Evolutionary conservation across 768 basidiomycete species (phyloP).

Genomic region (Mycena leptocephala): DNA sequence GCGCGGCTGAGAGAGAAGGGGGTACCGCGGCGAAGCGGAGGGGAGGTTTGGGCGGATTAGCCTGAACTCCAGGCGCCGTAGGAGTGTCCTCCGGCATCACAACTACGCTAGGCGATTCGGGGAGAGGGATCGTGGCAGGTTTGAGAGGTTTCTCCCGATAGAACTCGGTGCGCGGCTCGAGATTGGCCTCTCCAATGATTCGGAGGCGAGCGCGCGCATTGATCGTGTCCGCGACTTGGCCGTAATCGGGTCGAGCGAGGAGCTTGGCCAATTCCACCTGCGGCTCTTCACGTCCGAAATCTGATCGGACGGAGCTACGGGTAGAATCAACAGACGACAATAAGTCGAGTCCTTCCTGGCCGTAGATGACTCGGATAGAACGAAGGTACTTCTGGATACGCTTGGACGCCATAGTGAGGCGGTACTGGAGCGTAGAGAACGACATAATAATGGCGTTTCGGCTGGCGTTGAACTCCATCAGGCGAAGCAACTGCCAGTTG

Average conservation of each 20-base stretch:
- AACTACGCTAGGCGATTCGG: too few relatives aligned
- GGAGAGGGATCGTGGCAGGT: too few relatives aligned
- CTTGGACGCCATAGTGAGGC: neutral
- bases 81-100: neutral
- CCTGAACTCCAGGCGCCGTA: neutral
- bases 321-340: neutral
- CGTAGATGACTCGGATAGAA: neutral
- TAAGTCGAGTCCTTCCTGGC: neutral
- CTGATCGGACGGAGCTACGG: neutral
- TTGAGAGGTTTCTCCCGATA: neutral
- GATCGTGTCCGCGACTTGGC: neutral
- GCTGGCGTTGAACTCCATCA: neutral
- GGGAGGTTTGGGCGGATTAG: neutral
- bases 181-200: neutral
- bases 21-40: neutral
- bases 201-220: neutral
- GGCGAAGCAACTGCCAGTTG: neutral
- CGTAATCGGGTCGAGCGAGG: neutral
- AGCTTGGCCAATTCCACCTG: neutral
- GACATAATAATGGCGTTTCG: neutral
- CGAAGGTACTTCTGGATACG: neutral
- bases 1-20: neutral
- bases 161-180: neutral
- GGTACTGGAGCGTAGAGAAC: neutral
- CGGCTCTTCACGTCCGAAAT: neutral